Conservation (phyloP, 805 yeast genomes). For the Blastobotrys chiropterorum region DNA sequence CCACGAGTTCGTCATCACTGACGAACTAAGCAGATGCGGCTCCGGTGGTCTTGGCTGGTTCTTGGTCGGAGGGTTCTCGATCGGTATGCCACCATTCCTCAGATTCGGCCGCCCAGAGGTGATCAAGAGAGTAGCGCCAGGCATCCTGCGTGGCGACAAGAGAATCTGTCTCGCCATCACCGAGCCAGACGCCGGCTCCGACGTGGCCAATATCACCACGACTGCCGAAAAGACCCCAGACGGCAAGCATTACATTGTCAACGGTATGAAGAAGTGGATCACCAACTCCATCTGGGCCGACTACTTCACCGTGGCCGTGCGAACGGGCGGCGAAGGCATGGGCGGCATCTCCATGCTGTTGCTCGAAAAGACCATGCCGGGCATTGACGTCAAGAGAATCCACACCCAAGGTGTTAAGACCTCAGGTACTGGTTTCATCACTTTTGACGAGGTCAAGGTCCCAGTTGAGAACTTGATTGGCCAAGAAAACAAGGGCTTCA, state of each 20-base stretch:
- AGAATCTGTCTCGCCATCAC: slow-evolving; percentile 38
- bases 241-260: slow-evolving; percentile 36
- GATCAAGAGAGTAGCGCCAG: slow-evolving; percentile 34
- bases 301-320: slow-evolving; percentile 39
- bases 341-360: slow-evolving; percentile 35
- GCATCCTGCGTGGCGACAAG: slow-evolving; percentile 32
- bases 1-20: slow-evolving; percentile 35
- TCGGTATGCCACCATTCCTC: slow-evolving; percentile 37
- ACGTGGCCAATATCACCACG: slow-evolving; percentile 37
- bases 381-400: slow-evolving; percentile 34
- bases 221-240: slow-evolving; percentile 34
- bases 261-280: slow-evolving; percentile 42
- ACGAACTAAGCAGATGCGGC: slow-evolving; percentile 35
- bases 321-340: slow-evolving; percentile 38
- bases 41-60: slow-evolving; percentile 38
- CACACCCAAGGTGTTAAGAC: slow-evolving; percentile 37
- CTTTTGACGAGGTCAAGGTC: slow-evolving; percentile 39
- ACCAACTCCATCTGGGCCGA: slow-evolving; percentile 39
- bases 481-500: slow-evolving; percentile 37
- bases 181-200: slow-evolving; percentile 41
- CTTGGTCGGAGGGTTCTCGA: slow-evolving; percentile 36
- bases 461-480: slow-evolving; percentile 37
- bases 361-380: slow-evolving; percentile 34
- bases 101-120: slow-evolving; percentile 30
- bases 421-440: slow-evolving; percentile 36